Conservation (phyloP, 1,139 yeast genomes). For the Yamadazyma buinensis region DNA sequence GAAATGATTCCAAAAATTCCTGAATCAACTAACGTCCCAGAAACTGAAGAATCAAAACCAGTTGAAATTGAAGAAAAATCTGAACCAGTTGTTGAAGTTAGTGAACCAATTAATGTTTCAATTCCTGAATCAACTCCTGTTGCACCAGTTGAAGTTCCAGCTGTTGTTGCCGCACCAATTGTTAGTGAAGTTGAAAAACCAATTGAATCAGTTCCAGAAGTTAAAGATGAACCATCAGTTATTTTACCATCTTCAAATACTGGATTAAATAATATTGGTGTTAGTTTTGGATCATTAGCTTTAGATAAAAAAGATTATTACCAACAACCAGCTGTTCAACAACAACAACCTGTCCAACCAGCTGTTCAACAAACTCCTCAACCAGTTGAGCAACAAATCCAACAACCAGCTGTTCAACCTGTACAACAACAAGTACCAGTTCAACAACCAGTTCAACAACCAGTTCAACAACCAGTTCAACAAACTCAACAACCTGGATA, state of each 20-base stretch:
- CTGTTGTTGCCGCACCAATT: constrained; percentile 18
- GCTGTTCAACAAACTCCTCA: constrained; percentile 5
- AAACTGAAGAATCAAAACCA: constrained; percentile 3
- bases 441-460: constrained; percentile 13
- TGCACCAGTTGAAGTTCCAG: constrained; percentile 14
- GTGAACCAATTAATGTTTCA: constrained; percentile 14
- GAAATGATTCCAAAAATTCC: constrained; percentile 16
- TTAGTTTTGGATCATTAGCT: constrained; percentile 65
- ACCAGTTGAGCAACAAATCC: constrained; percentile 10
- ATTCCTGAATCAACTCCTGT: constrained; percentile 10
- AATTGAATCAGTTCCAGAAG: constrained; percentile 12
- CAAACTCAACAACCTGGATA: constrained; percentile 19
- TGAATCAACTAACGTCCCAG: constrained; percentile 15
- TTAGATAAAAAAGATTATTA: constrained; percentile 24
- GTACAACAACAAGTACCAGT: constrained; percentile 5
- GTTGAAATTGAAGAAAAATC: constrained; percentile 11
- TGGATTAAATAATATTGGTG: constrained; percentile 55
- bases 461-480: constrained; percentile 15
- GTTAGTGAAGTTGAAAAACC: constrained; percentile 16
- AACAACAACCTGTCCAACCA: constrained; percentile 5
- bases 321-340: constrained; percentile 11
- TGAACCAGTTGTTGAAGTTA: constrained; percentile 13
- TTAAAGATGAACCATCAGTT: constrained; percentile 48
- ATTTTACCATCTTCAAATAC: constrained; percentile 55
- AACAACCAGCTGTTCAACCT: constrained; percentile 5